Conservation (phyloP, 345 rosid genomes). For the Citrus australasica region DNA sequence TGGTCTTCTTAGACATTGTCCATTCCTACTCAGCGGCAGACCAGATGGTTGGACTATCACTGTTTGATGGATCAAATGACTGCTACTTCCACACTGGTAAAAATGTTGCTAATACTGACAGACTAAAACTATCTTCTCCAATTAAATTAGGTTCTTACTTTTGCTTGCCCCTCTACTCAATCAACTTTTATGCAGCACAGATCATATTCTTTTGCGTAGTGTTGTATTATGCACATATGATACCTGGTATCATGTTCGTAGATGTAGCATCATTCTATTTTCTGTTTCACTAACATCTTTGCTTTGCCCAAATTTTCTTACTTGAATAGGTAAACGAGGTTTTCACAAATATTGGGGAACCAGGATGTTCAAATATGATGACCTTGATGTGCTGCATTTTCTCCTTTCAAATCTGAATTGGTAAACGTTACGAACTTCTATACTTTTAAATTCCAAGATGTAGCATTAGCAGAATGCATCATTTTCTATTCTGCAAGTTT, state of each 20-base stretch:
- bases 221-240: background rate
- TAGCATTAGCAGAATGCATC: background rate
- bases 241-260: background rate
- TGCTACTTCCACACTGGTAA: constrained; percentile 94
- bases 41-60: constrained; percentile 93
- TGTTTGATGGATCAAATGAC: constrained; percentile 94
- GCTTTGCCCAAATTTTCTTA: background rate
- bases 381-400: constrained; percentile 84
- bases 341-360: constrained; percentile 98
- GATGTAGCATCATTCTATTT: background rate
- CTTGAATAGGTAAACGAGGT: constrained; percentile 80
- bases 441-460: constrained; percentile 3
- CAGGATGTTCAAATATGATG: constrained; percentile 92
- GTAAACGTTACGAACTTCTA: constrained; percentile 38
- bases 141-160: background rate
- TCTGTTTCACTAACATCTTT: constrained; percentile 2
- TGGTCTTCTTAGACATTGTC: constrained; percentile 85
- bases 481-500: background rate
- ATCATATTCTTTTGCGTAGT: background rate
- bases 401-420: constrained; percentile 93
- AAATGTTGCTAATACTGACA: background rate
- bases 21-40: constrained; percentile 97
- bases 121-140: background rate
- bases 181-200: background rate
- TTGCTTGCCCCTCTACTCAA: background rate